phyloP scores from a whole-genome alignment of 345 rosid species.

The Citrus sinensis region DNA sequence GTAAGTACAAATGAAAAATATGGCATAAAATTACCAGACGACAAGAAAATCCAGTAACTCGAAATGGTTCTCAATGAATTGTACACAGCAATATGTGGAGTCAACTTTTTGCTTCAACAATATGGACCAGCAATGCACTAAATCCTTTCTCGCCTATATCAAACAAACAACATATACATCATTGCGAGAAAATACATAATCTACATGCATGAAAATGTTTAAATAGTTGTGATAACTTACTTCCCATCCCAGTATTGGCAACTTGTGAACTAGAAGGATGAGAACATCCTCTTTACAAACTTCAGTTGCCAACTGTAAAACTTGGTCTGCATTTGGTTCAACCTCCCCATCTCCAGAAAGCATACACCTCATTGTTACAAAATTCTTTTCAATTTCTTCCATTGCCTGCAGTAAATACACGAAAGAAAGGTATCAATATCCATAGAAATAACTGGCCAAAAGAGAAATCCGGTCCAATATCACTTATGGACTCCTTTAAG shows the following conservation, averaged over 20 bases:
- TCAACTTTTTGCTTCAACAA: constrained; percentile 81
- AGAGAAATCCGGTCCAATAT: not conserved
- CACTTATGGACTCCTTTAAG: not conserved
- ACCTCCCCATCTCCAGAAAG: constrained; percentile 85
- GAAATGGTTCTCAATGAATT: constrained; percentile 79
- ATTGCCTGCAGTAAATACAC: constrained; percentile 43
- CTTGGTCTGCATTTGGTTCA: constrained; percentile 80
- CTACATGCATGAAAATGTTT: not conserved
- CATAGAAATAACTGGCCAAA: not conserved
- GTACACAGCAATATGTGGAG: constrained; percentile 59
- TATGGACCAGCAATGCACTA: constrained; percentile 87
- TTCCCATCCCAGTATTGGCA: constrained; percentile 86
- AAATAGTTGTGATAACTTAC: constrained; percentile 41
- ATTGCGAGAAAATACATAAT: not conserved
- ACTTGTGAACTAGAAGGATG: constrained; percentile 71
- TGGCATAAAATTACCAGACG: constrained; percentile 44
- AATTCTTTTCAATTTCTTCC: constrained; percentile 95
- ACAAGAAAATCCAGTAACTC: constrained; percentile 88
- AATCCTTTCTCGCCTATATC: constrained; percentile 82
- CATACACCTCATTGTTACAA: constrained; percentile 65
- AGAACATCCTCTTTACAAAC: constrained; percentile 86
- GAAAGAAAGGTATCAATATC: not conserved
- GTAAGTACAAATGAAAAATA: not conserved
- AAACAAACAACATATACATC: constrained; percentile 1
- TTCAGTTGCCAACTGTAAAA: constrained; percentile 67